Conservation (phyloP, 1,139 yeast species). For the Debaryomycetaceae sp. region DNA sequence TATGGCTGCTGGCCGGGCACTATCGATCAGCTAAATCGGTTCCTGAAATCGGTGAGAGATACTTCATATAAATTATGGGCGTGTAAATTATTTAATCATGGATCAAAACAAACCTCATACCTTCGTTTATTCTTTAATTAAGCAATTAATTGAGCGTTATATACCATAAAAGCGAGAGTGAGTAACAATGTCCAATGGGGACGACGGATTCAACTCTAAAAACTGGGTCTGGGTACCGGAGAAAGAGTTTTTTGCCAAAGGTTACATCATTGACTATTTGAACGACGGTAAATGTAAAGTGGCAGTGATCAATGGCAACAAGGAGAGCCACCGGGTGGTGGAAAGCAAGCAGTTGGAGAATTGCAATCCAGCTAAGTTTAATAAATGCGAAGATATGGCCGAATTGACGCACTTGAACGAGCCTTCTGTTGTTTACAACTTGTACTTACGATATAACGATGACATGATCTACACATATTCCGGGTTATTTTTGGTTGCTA, state of each 20-base stretch:
- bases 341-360: slow-evolving; percentile 52
- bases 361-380: slow-evolving; percentile 89
- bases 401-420: slow-evolving; percentile 91
- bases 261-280: slow-evolving; percentile 56
- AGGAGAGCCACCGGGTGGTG: slow-evolving; percentile 33
- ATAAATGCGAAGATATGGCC: slow-evolving; percentile 92
- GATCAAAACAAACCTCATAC: background rate
- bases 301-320: slow-evolving; percentile 45
- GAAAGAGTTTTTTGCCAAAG: slow-evolving; percentile 61
- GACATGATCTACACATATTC: slow-evolving; percentile 74
- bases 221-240: slow-evolving; percentile 86
- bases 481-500: slow-evolving; percentile 91
- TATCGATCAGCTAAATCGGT: background rate
- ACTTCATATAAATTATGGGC: background rate
- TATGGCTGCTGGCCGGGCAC: no score
- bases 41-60: background rate
- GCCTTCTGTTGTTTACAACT: slow-evolving; percentile 85
- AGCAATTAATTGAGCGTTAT: background rate
- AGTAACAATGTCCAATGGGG: slow-evolving; percentile 25
- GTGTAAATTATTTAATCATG: background rate
- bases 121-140: background rate
- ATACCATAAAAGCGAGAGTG: background rate
- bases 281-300: slow-evolving; percentile 52
- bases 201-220: slow-evolving; percentile 51
- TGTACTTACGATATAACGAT: slow-evolving; percentile 70